A percentile compares a stretch with the other conserved stretches of the same genome.
phyloP scores from a whole-genome alignment of 345 rosid species.

The Hibiscus tridactylites region DNA sequence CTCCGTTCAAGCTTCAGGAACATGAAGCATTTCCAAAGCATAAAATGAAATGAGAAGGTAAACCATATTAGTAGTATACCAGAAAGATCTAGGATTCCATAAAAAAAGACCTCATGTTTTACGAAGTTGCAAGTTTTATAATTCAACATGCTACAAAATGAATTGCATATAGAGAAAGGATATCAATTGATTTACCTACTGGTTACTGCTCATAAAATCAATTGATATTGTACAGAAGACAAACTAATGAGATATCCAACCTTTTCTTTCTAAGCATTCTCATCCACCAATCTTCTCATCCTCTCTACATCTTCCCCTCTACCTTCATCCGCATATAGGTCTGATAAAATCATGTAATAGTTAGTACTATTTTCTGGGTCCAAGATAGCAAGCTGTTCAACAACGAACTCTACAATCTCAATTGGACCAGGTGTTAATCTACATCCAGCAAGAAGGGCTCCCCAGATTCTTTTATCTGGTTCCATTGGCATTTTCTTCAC shows the following conservation, averaged over 20 bases:
- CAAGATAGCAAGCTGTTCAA: conserved; percentile 10
- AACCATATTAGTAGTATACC: background rate
- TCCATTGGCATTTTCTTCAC: conserved; percentile 25
- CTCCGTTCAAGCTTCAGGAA: background rate
- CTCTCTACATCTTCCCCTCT: conserved; percentile 20
- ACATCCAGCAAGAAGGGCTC: conserved; percentile 20
- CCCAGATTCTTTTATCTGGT: conserved; percentile 19
- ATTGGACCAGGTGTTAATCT: conserved; percentile 10
- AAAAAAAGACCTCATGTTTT: background rate
- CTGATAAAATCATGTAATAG: conserved; percentile 16
- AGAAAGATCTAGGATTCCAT: background rate
- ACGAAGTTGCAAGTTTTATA: background rate
- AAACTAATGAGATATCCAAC: background rate
- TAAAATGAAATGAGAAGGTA: background rate
- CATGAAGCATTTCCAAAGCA: background rate
- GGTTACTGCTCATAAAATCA: background rate
- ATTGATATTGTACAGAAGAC: background rate
- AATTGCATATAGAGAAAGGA: background rate
- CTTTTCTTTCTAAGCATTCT: background rate
- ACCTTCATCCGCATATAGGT: conserved; percentile 20
- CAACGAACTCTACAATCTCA: conserved; percentile 17
- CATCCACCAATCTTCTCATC: conserved; percentile 16
- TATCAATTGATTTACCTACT: conserved; percentile 1
- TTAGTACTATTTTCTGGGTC: conserved; percentile 11
- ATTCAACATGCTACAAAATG: background rate